These are phyloP conservation scores for Pseudocercospora eumusae DNA, from an alignment of 2,329 filamentous ascomycete genomes.

Conservation along the genomic window DNA sequence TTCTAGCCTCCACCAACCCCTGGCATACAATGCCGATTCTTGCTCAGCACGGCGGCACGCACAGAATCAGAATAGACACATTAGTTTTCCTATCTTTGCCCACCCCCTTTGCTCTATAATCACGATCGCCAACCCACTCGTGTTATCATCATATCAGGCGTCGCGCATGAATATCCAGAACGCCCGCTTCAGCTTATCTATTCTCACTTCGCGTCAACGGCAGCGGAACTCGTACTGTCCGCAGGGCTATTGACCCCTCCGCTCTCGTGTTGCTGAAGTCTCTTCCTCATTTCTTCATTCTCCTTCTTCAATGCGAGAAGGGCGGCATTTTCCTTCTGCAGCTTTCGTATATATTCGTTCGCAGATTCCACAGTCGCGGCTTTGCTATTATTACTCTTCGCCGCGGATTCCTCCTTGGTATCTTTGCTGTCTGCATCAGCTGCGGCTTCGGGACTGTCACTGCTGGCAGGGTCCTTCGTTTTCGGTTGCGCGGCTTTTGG, in stretches of 20 bases:
- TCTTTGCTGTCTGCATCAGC: constrained; percentile 43
- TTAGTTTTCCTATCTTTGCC: neutral
- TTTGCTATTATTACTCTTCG: constrained; percentile 73
- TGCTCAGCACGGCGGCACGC: neutral
- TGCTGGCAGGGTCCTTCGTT: constrained; percentile 38
- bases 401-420: constrained; percentile 37
- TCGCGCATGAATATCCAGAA: neutral
- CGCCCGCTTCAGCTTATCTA: neutral
- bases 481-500: constrained; percentile 51
- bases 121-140: neutral
- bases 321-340: constrained; percentile 64
- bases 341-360: constrained; percentile 87
- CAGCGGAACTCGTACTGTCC: neutral
- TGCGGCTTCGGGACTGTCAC: constrained; percentile 50
- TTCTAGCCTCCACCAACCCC: neutral
- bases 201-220: neutral
- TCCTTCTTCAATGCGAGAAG: constrained; percentile 34
- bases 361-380: constrained; percentile 97
- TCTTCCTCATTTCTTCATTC: constrained; percentile 36
- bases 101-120: neutral
- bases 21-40: neutral
- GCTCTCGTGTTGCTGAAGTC: constrained; percentile 22
- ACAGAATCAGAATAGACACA: neutral
- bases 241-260: constrained; percentile 7
- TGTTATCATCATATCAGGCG: neutral